Evolutionary conservation across 192 early-diverging fungal genomes (phyloP).

Genomic region (Chytriomyces confervae): DNA sequence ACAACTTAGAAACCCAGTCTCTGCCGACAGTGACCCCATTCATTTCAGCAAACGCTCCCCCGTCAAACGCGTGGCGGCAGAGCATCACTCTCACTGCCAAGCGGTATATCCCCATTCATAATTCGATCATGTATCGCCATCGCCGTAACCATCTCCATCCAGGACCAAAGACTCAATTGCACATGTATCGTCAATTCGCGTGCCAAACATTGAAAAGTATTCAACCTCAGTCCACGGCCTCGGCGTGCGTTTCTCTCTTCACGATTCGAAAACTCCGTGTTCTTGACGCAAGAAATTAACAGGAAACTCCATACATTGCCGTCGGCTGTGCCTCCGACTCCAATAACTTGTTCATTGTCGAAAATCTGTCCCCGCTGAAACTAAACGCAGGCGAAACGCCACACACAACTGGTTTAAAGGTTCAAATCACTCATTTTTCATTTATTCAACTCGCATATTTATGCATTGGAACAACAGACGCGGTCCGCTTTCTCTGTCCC

Average conservation of each 20-base stretch:
- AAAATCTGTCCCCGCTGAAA: slow-evolving; percentile 24
- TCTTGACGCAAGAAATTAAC: not conserved
- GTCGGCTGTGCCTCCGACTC: slow-evolving; percentile 46
- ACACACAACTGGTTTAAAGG: slow-evolving; percentile 8
- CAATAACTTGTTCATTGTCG: slow-evolving; percentile 52
- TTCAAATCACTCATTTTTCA: not conserved
- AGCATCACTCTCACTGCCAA: slow-evolving; percentile 18
- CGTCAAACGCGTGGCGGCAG: slow-evolving; percentile 29
- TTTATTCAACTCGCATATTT: not conserved
- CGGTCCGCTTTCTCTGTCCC: slow-evolving; percentile 52
- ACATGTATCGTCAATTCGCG: not conserved
- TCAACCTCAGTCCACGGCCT: slow-evolving; percentile 31
- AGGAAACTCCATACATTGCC: slow-evolving; percentile 47
- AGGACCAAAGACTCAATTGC: slow-evolving; percentile 17
- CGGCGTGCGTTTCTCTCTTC: slow-evolving; percentile 4
- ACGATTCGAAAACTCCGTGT: not conserved
- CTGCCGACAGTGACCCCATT: too few species aligned
- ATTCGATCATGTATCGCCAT: not conserved
- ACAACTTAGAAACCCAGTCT: too few species aligned
- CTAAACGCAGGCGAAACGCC: not conserved
- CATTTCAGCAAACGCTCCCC: not conserved
- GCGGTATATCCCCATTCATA: not conserved
- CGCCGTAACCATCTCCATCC: not conserved
- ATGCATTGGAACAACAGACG: slow-evolving; percentile 32
- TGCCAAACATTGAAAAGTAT: slow-evolving; percentile 32